Percentiles rank a stretch among this genome's conserved stretches.
Conservation (phyloP, 768 basidiomycete species). For the Cystobasidium ongulense region DNA sequence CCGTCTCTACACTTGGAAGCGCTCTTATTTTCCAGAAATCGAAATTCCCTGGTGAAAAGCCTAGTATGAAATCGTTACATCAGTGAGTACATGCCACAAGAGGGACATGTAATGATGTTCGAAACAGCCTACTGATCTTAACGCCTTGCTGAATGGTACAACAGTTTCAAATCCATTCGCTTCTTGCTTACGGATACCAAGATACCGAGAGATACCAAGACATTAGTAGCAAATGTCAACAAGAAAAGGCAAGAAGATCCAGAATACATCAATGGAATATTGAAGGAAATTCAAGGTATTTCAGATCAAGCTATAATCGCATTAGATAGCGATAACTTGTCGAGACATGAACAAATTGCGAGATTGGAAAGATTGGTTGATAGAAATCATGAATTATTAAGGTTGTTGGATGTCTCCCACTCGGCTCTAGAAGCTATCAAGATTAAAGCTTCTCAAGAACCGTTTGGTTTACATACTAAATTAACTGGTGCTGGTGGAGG, state of each 20-base stretch:
- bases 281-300: constrained; percentile 73
- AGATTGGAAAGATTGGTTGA: constrained; percentile 70
- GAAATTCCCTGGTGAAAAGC: constrained; percentile 56
- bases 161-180: constrained; percentile 77
- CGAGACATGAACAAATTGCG: constrained; percentile 58
- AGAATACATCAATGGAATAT: constrained; percentile 66
- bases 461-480: constrained; percentile 75
- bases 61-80: constrained; percentile 74
- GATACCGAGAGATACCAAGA: constrained; percentile 87
- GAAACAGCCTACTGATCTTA: constrained; percentile 10
- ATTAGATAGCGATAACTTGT: constrained; percentile 64
- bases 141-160: not conserved
- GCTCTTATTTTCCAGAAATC: constrained; percentile 80
- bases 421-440: constrained; percentile 73
- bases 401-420: constrained; percentile 81
- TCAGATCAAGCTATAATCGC: constrained; percentile 69
- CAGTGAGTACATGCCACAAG: constrained; percentile 54
- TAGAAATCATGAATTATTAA: constrained; percentile 81
- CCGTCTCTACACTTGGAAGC: constrained; percentile 83
- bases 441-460: constrained; percentile 56
- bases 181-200: constrained; percentile 90
- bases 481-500: constrained; percentile 96
- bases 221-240: constrained; percentile 80
- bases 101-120: too few relatives aligned
- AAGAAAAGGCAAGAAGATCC: constrained; percentile 71